phyloP scores from a whole-genome alignment of 805 yeast species.

The Cyberlindnera maclurae region DNA sequence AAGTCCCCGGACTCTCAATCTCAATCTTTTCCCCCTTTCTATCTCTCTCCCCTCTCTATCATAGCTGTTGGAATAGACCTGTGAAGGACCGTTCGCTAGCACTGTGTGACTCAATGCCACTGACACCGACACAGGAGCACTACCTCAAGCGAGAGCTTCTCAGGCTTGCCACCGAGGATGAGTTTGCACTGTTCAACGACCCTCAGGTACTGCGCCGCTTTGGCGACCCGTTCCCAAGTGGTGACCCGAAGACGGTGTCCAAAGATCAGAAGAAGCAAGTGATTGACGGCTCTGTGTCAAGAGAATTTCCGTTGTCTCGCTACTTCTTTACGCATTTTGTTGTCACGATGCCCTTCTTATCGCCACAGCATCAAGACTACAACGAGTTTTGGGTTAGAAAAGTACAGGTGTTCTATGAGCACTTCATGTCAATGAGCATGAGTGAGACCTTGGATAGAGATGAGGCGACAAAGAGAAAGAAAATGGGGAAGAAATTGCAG shows the following conservation, averaged over 20 bases:
- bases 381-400: conserved; percentile 72
- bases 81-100: too few relatives aligned
- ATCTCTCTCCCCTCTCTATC: too few relatives aligned
- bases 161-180: conserved; percentile 52
- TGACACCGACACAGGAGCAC: conserved; percentile 72
- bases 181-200: conserved; percentile 52
- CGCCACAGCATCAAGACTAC: conserved; percentile 32
- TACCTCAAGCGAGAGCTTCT: conserved; percentile 79
- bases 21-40: too few relatives aligned
- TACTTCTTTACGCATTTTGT: conserved; percentile 60
- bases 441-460: conserved; percentile 71
- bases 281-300: conserved; percentile 15
- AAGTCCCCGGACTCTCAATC: too few relatives aligned
- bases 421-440: conserved; percentile 64
- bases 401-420: conserved; percentile 76
- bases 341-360: conserved; percentile 68
- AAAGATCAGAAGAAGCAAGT: neutral
- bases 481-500: conserved; percentile 53
- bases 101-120: neutral
- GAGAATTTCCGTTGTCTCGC: conserved; percentile 56
- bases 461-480: conserved; percentile 63
- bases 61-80: too few relatives aligned
- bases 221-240: conserved; percentile 67
- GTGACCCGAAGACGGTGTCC: conserved; percentile 30
- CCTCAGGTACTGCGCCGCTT: conserved; percentile 57